Evolutionary conservation across 805 yeast genomes (phyloP), one percentile per base, ranked within the genome.

Genomic region (Candida rishiriensis): DNA sequence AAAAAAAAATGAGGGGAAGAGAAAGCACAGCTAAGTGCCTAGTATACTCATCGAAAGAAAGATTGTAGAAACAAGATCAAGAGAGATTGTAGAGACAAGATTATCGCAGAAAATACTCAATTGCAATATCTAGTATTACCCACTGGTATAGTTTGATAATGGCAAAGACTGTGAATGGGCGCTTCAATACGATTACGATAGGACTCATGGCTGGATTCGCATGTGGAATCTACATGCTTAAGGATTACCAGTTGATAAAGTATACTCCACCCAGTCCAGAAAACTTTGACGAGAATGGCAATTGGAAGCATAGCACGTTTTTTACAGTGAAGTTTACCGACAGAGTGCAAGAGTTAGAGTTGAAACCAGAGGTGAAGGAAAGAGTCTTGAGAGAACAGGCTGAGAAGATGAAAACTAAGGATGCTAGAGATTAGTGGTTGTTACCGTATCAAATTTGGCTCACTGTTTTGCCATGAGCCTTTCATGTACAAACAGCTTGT

Each of bases 201-300:
- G 67, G 67, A 3, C 40, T 57, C 21, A 47, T 55, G 10, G 47
- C 47, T 0, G 69, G 69, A 8, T 62, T 60, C 34, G 41, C 43
- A 0, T 17, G 48, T 11, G 66, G 66, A 2, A 18, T 64, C 7
- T 60, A 59, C 44, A 18, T 56, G 41, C 41, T 66, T 2, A 60
- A 55, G 35, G 69, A 66, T 41, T 66, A 59, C 41, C 60, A 70
- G 41, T 50, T 71, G 42, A 53, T 73, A 35, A 72, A 71, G 50
- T 65, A 61, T 43, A 52, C 63, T 12, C 75, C 76, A 21, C 66
- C 73, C 1, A 63, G 63, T 40, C 63, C 66, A 3, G 68, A 60
- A 18, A 62, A 63, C 44, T 61, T 58, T 37, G 70, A 70, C 40
- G 64, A 63, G 37, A 56, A 69, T 36, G 70, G 71, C 0, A 64